A percentile compares a stretch with the other conserved stretches of the same genome.
Evolutionary conservation across 2,329 filamentous ascomycete genomes (phyloP).

Genomic region (Metarhizium album): DNA sequence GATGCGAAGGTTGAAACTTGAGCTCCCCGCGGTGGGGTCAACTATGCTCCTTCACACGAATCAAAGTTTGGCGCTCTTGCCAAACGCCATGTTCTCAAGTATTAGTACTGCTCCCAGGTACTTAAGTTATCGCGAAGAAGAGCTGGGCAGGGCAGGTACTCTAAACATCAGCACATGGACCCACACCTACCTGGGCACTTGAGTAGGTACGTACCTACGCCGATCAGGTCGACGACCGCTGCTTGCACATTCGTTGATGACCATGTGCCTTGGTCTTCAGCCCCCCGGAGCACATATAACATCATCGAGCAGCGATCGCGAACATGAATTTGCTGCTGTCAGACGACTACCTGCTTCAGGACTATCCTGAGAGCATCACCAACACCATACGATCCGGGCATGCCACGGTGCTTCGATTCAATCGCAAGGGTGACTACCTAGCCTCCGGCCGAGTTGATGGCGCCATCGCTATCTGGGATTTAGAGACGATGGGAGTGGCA

Average conservation of each 20-base stretch:
- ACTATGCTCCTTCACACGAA: not conserved
- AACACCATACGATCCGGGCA: conserved; percentile 70
- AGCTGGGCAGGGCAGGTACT: not conserved
- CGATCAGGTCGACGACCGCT: not conserved
- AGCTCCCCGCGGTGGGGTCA: conserved; percentile 3
- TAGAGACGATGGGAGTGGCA: conserved; percentile 94
- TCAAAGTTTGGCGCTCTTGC: not conserved
- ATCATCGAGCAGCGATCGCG: conserved; percentile 2
- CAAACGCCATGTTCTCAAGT: not conserved
- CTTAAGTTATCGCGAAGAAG: not conserved
- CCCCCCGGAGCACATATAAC: not conserved
- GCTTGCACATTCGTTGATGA: not conserved
- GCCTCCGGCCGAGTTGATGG: conserved; percentile 91
- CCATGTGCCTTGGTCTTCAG: not conserved
- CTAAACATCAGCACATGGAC: not conserved
- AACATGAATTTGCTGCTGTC: conserved; percentile 50
- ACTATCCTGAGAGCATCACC: conserved; percentile 84
- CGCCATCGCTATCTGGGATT: conserved; percentile 89
- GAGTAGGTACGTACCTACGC: too few relatives aligned
- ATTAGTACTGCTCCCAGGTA: too few relatives aligned
- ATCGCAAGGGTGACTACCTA: conserved; percentile 85
- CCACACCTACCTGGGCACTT: not conserved
- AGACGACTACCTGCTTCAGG: conserved; percentile 56
- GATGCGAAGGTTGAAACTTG: not conserved
- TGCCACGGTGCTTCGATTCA: conserved; percentile 69